These are phyloP conservation scores for Pleurotus citrinopileatus DNA, from an alignment of 768 basidiomycete species.

Conservation along the genomic window DNA sequence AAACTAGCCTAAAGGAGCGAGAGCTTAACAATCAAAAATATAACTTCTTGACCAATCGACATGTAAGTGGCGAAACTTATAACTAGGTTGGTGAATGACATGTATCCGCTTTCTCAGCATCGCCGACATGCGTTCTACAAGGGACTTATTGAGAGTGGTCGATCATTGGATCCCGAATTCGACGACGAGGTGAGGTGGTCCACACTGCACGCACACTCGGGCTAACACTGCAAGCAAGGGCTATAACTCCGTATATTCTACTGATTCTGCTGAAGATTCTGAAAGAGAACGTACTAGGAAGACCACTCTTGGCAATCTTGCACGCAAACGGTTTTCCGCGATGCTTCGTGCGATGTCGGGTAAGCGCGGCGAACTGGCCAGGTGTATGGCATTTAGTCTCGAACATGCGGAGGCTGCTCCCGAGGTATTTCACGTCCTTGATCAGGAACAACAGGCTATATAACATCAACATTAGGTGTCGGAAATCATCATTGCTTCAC, in stretches of 20 bases:
- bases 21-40: slow-evolving; percentile 84
- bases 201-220: background rate
- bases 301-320: slow-evolving; percentile 72
- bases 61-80: slow-evolving; percentile 38
- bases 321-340: slow-evolving; percentile 82
- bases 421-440: slow-evolving; percentile 54
- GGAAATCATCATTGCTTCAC: slow-evolving; percentile 86
- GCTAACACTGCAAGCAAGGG: slow-evolving; percentile 44
- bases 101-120: slow-evolving; percentile 41
- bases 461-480: slow-evolving; percentile 54
- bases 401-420: slow-evolving; percentile 95
- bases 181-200: slow-evolving; percentile 62
- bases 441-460: background rate
- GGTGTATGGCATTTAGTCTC: slow-evolving; percentile 96
- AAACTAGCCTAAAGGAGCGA: slow-evolving; percentile 66
- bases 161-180: slow-evolving; percentile 62
- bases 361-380: slow-evolving; percentile 84
- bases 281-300: slow-evolving; percentile 83
- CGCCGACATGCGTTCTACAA: slow-evolving; percentile 70
- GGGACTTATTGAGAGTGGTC: slow-evolving; percentile 60
- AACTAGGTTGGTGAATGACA: background rate
- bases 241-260: slow-evolving; percentile 85
- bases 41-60: slow-evolving; percentile 62
- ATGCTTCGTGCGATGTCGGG: slow-evolving; percentile 88
- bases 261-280: slow-evolving; percentile 92